These are phyloP conservation scores for Geotrichum histeridarum DNA, from an alignment of 1,139 yeast species.

Conservation along the genomic window DNA sequence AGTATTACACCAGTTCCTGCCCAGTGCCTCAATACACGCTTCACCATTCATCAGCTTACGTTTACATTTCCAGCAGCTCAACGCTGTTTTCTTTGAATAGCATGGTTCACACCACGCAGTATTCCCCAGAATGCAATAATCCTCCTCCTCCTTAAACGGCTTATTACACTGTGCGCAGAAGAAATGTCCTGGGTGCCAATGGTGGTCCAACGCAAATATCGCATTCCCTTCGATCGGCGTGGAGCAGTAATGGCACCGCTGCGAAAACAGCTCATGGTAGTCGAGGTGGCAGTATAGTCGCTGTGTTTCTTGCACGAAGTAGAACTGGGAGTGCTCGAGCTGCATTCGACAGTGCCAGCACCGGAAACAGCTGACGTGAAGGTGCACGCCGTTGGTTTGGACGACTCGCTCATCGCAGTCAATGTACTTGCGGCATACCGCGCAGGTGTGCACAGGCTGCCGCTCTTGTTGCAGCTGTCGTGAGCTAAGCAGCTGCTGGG, in stretches of 20 bases:
- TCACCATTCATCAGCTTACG: slow-evolving; percentile 26
- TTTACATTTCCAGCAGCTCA: slow-evolving; percentile 37
- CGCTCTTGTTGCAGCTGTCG: slow-evolving; percentile 12
- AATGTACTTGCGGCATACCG: slow-evolving; percentile 18
- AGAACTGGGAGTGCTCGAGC: slow-evolving; percentile 36
- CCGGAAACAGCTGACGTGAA: slow-evolving; percentile 34
- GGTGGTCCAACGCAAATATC: slow-evolving; percentile 32
- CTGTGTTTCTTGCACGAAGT: slow-evolving; percentile 16
- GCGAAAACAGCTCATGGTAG: slow-evolving; percentile 35
- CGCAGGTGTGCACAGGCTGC: slow-evolving; percentile 18
- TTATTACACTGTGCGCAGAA: slow-evolving; percentile 36
- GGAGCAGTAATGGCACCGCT: slow-evolving; percentile 33
- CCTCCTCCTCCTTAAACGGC: slow-evolving; percentile 27
- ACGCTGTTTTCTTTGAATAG: slow-evolving; percentile 29
- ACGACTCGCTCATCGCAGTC: slow-evolving; percentile 25
- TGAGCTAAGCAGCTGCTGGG: slow-evolving; percentile 11
- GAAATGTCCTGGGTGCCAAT: slow-evolving; percentile 37
- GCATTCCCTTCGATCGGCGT: slow-evolving; percentile 36
- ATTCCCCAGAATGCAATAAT: slow-evolving; percentile 27
- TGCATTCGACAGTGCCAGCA: slow-evolving; percentile 32
- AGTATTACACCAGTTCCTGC: slow-evolving; percentile 34
- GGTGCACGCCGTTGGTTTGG: slow-evolving; percentile 27
- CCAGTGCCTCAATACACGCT: slow-evolving; percentile 33
- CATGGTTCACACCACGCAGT: slow-evolving; percentile 32
- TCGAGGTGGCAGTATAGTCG: slow-evolving; percentile 36